Evolutionary conservation across 1,284 basidiomycete species (phyloP).

Genomic region (Boletus mariae): DNA sequence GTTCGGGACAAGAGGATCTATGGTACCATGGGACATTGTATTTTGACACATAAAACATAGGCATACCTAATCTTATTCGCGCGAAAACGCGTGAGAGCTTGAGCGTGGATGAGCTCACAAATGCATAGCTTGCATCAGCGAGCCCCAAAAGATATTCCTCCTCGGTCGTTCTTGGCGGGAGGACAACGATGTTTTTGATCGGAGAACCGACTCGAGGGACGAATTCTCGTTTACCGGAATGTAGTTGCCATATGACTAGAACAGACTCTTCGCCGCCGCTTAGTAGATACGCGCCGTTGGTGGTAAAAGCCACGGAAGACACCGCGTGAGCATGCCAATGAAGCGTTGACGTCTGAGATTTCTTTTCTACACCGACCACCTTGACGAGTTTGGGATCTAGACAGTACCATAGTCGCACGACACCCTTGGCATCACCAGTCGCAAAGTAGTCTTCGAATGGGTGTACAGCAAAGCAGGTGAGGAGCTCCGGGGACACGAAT

Average conservation of each 20-base stretch:
- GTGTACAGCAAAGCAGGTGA: slow-evolving; percentile 88
- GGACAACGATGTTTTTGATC: slow-evolving; percentile 69
- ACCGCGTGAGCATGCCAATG: slow-evolving; percentile 99
- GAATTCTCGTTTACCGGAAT: slow-evolving; percentile 83
- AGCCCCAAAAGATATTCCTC: slow-evolving; percentile 88
- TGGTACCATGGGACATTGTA: slow-evolving; percentile 6
- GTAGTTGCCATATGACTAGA: slow-evolving; percentile 92
- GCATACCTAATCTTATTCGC: slow-evolving; percentile 73
- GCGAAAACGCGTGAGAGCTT: slow-evolving; percentile 76
- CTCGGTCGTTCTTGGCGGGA: slow-evolving; percentile 47
- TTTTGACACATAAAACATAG: not conserved
- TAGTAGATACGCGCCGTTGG: slow-evolving; percentile 89
- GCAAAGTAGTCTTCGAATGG: slow-evolving; percentile 92
- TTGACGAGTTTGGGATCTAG: slow-evolving; percentile 59
- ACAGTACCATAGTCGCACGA: slow-evolving; percentile 92
- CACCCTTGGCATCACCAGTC: slow-evolving; percentile 85
- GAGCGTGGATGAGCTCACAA: slow-evolving; percentile 72
- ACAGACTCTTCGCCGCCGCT: slow-evolving; percentile 97
- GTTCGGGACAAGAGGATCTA: slow-evolving; percentile 47
- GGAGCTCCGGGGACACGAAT: slow-evolving; percentile 74
- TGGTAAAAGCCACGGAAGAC: slow-evolving; percentile 83
- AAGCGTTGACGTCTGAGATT: slow-evolving; percentile 78
- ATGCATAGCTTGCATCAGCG: slow-evolving; percentile 79
- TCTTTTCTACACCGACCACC: slow-evolving; percentile 61
- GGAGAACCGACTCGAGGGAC: slow-evolving; percentile 91